phyloP scores from a whole-genome alignment of 1,139 yeast genomes.

The Eremothecium sinecaudum region DNA sequence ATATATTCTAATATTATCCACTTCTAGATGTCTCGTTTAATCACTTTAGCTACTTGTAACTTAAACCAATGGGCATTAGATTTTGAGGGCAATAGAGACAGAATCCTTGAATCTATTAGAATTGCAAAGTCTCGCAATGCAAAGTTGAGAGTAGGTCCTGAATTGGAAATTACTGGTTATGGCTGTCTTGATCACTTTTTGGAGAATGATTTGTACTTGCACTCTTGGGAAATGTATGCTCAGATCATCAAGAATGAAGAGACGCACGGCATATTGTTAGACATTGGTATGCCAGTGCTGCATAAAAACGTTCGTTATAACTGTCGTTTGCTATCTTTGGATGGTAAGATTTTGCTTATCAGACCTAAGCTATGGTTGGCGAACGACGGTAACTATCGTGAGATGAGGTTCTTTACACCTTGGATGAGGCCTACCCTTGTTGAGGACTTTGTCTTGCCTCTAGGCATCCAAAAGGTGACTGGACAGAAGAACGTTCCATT shows the following conservation, averaged over 20 bases:
- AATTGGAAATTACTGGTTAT: conserved; percentile 85
- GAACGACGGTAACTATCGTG: conserved; percentile 95
- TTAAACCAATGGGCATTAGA: conserved; percentile 98
- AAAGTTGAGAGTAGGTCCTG: conserved; percentile 88
- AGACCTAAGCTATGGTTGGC: conserved; percentile 91
- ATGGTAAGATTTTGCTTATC: conserved; percentile 70
- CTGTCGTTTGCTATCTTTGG: conserved; percentile 74
- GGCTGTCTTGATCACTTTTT: conserved; percentile 94
- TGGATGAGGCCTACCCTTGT: conserved; percentile 74
- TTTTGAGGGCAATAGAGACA: conserved; percentile 90
- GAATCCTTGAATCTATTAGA: conserved; percentile 72
- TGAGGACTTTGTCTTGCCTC: conserved; percentile 67
- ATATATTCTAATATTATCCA: too few species aligned
- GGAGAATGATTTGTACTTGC: conserved; percentile 80
- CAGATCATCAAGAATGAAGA: conserved; percentile 57
- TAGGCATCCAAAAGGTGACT: conserved; percentile 49
- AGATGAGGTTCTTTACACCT: conserved; percentile 93
- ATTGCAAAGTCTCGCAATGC: conserved; percentile 74
- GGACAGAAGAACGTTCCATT: conserved; percentile 61
- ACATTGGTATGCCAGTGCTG: conserved; percentile 88
- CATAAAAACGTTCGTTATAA: conserved; percentile 85
- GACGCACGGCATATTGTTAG: conserved; percentile 70
- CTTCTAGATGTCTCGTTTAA: conserved; percentile 50
- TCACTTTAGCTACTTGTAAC: conserved; percentile 54
- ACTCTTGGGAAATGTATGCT: conserved; percentile 90